Conservation (phyloP, 495 filamentous ascomycete species). For the Trichoderma reesei region DNA sequence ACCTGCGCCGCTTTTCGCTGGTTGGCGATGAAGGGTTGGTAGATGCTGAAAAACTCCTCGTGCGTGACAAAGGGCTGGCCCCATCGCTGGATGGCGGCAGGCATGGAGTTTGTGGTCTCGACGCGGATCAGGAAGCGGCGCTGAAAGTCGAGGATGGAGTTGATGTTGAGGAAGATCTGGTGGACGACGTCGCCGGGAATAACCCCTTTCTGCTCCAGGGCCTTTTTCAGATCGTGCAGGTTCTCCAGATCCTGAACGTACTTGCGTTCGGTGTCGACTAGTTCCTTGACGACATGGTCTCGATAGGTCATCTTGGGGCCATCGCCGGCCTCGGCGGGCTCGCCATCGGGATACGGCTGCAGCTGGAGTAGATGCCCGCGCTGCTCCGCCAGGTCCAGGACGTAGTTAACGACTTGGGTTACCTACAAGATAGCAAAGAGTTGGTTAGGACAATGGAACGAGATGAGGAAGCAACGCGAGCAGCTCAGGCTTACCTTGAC, state of each 20-base stretch:
- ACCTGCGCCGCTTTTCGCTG: slow-evolving; percentile 60
- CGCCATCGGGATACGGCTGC: slow-evolving; percentile 32
- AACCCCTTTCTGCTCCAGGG: slow-evolving; percentile 74
- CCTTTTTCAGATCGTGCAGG: slow-evolving; percentile 84
- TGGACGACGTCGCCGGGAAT: slow-evolving; percentile 86
- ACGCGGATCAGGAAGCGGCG: slow-evolving; percentile 88
- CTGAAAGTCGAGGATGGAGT: slow-evolving; percentile 89
- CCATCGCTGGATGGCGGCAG: slow-evolving; percentile 77
- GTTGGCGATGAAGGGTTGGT: slow-evolving; percentile 95
- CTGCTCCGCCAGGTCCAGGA: slow-evolving; percentile 75
- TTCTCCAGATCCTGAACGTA: slow-evolving; percentile 98
- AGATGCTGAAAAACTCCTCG: slow-evolving; percentile 76
- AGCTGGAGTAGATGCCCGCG: slow-evolving; percentile 56
- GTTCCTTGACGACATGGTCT: slow-evolving; percentile 78
- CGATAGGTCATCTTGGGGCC: slow-evolving; percentile 60
- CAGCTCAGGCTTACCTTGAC: slow-evolving; percentile 48
- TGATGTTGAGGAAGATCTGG: slow-evolving; percentile 92
- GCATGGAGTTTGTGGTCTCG: slow-evolving; percentile 83
- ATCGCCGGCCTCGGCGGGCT: slow-evolving; percentile 18
- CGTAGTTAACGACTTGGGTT: slow-evolving; percentile 72
- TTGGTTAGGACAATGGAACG: background rate
- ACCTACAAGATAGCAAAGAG: slow-evolving; percentile 25
- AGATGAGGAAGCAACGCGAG: slow-evolving; percentile 15
- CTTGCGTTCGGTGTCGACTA: slow-evolving; percentile 89
- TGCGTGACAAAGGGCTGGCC: slow-evolving; percentile 68